A percentile compares a stretch with the other conserved stretches of the same genome.
These are phyloP conservation scores for Podila horticola DNA, from an alignment of 192 early-diverging fungal genomes.

Conservation along the genomic window DNA sequence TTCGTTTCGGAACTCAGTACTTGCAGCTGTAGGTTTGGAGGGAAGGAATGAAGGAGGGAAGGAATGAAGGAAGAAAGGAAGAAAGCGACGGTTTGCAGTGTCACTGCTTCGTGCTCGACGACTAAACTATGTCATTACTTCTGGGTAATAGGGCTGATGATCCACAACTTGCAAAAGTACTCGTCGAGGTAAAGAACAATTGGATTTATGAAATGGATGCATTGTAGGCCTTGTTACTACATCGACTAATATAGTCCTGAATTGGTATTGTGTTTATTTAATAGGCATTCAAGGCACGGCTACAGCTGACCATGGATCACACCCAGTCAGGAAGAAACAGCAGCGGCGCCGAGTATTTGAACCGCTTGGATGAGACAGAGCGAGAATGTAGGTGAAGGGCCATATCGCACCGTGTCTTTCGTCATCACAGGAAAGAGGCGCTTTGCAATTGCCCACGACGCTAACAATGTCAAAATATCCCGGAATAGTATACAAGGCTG, in stretches of 20 bases:
- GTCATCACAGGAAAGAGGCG: background rate
- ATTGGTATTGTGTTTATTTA: background rate
- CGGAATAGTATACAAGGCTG: constrained; percentile 1
- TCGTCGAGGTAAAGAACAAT: background rate
- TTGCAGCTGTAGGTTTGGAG: background rate
- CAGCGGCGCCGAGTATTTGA: constrained; percentile 43
- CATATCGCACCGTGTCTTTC: background rate
- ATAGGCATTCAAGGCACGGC: constrained; percentile 47
- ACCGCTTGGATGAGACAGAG: constrained; percentile 55
- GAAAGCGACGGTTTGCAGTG: too few relatives aligned
- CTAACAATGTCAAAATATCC: background rate
- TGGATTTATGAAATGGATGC: too few relatives aligned
- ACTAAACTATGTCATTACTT: background rate
- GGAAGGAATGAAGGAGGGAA: too few relatives aligned
- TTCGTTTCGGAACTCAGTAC: constrained; percentile 2
- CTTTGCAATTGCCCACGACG: background rate
- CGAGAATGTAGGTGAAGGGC: constrained; percentile 34
- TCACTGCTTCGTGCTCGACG: too few relatives aligned
- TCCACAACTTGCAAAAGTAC: background rate
- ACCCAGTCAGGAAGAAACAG: constrained; percentile 37
- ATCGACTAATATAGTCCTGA: too few relatives aligned
- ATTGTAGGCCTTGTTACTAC: too few relatives aligned
- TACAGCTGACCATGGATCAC: constrained; percentile 50
- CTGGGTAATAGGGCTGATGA: background rate
- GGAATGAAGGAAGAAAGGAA: too few relatives aligned